Conservation (phyloP, 768 basidiomycete species). For the Kwoniella mangroviensis region DNA sequence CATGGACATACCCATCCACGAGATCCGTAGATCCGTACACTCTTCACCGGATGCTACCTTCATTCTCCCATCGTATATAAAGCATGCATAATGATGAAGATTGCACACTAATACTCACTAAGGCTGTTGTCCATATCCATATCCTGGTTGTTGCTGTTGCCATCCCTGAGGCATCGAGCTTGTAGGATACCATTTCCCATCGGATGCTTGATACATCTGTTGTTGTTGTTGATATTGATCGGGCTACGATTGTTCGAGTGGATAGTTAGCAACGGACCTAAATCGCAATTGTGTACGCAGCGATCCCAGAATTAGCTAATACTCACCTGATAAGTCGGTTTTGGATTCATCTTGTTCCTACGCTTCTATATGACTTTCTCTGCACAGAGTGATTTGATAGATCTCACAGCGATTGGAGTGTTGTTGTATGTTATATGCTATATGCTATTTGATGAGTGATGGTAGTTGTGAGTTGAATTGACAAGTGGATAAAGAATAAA, state of each 20-base stretch:
- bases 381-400: too few relatives aligned
- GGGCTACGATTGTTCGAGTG: not conserved
- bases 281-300: too few relatives aligned
- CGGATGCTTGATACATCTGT: conserved; percentile 46
- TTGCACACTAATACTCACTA: conserved; percentile 9
- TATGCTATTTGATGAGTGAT: too few relatives aligned
- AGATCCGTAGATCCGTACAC: not conserved
- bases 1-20: not conserved
- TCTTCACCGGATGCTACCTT: not conserved
- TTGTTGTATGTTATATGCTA: too few relatives aligned
- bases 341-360: conserved; percentile 24
- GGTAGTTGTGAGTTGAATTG: too few relatives aligned
- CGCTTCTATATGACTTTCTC: too few relatives aligned
- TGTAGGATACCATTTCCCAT: conserved; percentile 47
- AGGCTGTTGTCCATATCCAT: conserved; percentile 19
- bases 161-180: conserved; percentile 27
- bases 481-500: too few relatives aligned
- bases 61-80: not conserved
- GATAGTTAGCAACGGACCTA: too few relatives aligned
- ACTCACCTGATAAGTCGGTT: conserved; percentile 17
- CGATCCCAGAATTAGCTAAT: too few relatives aligned
- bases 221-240: conserved; percentile 14
- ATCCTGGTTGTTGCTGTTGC: conserved; percentile 16
- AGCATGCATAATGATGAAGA: not conserved
- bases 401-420: too few relatives aligned